Evolutionary conservation across 2,329 filamentous ascomycete genomes (phyloP), one percentile per base, ranked within the genome.

Genomic region (Diplocarpon mali): DNA sequence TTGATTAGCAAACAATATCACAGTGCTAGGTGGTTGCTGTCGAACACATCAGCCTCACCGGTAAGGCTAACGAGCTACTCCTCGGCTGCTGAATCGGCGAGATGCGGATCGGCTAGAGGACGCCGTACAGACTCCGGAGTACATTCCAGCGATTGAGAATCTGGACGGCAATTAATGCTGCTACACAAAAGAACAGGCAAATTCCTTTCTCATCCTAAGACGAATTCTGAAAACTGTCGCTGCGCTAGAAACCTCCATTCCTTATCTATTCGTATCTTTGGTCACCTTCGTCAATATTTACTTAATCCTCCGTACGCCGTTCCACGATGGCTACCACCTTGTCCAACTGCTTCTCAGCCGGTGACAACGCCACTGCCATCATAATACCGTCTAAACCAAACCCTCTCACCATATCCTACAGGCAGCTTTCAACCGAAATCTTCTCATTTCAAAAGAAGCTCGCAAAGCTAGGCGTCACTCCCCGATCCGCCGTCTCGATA

Each of bases 401-500:
- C 6, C 67, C 80, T 47, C 69, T 87, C 49, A 75, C 71, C n/a
- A 69, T 86, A 52, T 81, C 81, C 32, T 90, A 87, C 68, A 65
- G 71, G 51, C 72, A 79, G 58, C 76, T 93, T 42, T 64, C 73
- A 42, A 62, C 71, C 49, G 80, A 89, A 59, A 75, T 87, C 44
- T 65, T 70, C 35, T 67, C 73, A 13, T 90, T 92, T 68, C 86
- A 92, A 68, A 69, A 71, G 60, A 85, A 86, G 66, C 78, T 93
- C 51, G 85, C 86, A 17, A 72, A 72, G 38, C 71, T 90, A 45
- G 86, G 86, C 52, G 78, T 93, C 51, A 70, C 72, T 45, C 72
- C 75, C 35, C 72, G 74, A 53, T 75, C 80, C 12, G 80, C 85
- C 38, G 85, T 93, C 42, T 92, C 85, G 38, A 88, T 93, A 61